phyloP scores from a whole-genome alignment of 257 asterid species.

The Forsythia suspensa region DNA sequence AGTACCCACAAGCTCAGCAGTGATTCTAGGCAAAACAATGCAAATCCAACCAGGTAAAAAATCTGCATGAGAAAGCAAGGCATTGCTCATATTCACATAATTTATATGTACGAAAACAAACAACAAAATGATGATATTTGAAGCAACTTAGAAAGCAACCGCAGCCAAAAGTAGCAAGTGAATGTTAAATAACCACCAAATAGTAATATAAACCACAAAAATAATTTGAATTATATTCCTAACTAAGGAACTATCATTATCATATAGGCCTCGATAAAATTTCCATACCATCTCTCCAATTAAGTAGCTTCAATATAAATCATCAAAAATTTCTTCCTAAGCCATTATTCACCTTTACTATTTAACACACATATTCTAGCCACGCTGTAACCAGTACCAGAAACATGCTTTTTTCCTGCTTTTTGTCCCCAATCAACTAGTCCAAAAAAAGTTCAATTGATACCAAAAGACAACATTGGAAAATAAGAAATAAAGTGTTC shows the following conservation, averaged over 20 bases:
- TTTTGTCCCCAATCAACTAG: background rate
- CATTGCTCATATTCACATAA: background rate
- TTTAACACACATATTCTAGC: background rate
- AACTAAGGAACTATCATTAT: background rate
- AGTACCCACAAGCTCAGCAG: slow-evolving; percentile 57
- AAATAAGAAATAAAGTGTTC: background rate
- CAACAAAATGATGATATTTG: background rate
- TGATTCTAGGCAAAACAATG: slow-evolving; percentile 47
- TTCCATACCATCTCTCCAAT: background rate
- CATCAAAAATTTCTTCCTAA: background rate
- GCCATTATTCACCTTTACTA: background rate
- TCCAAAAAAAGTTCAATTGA: background rate
- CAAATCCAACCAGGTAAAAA: slow-evolving; percentile 52
- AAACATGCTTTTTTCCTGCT: background rate
- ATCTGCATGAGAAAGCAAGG: slow-evolving; percentile 33
- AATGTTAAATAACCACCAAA: background rate
- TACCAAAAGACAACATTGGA: background rate
- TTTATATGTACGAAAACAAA: background rate
- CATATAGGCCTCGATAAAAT: background rate
- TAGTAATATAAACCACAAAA: background rate
- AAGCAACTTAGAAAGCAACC: background rate
- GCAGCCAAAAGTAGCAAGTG: background rate
- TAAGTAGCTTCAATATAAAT: background rate
- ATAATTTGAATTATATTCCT: background rate
- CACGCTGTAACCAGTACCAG: background rate